phyloP scores from a whole-genome alignment of 2,329 filamentous ascomycete genomes.

The Neopestalotiopsis sp. region DNA sequence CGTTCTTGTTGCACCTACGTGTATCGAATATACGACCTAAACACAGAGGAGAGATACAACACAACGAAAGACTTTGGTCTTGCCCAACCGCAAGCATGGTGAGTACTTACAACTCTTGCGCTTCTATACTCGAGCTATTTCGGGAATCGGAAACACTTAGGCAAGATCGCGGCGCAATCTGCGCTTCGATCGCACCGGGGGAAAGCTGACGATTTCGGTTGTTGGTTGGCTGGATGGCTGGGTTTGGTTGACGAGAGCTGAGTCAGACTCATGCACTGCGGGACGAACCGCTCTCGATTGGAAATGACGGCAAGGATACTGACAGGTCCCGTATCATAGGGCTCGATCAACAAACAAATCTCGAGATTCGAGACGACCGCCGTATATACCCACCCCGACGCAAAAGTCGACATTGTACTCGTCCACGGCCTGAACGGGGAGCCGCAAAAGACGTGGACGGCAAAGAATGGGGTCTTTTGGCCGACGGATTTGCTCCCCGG shows the following conservation, averaged over 20 bases:
- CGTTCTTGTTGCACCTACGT: neutral
- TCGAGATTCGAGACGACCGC: slow-evolving; percentile 63
- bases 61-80: slow-evolving; percentile 2
- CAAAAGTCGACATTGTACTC: slow-evolving; percentile 69
- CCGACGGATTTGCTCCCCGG: slow-evolving; percentile 69
- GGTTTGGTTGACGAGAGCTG: neutral
- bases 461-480: slow-evolving; percentile 68
- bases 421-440: slow-evolving; percentile 74
- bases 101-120: neutral
- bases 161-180: neutral
- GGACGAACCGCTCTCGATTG: neutral
- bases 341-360: slow-evolving; percentile 53
- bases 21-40: neutral
- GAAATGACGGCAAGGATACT: neutral
- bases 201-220: neutral
- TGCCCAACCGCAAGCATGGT: slow-evolving; percentile 19
- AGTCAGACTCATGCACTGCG: slow-evolving; percentile 14
- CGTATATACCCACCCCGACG: slow-evolving; percentile 63
- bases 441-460: slow-evolving; percentile 67
- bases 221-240: neutral
- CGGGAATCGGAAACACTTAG: neutral
- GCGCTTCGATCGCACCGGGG: neutral
- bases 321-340: slow-evolving; percentile 37
- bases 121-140: neutral
- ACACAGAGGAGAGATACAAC: neutral